Conservation (phyloP, 768 basidiomycete species). For the Trametopsis cervina region DNA sequence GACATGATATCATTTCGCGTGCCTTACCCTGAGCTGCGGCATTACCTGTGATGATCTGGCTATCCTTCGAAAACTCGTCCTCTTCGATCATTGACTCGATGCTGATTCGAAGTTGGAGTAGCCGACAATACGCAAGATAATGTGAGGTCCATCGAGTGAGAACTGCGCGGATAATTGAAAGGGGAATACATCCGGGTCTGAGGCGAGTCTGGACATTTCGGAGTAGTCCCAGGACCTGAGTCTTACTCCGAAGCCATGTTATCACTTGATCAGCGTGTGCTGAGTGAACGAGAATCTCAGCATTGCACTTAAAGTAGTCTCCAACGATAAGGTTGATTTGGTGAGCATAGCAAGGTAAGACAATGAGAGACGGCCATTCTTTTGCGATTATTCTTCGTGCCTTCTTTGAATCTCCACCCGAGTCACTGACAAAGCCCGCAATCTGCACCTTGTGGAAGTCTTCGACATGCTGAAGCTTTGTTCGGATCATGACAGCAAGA, state of each 20-base stretch:
- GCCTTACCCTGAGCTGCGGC: slow-evolving; percentile 21
- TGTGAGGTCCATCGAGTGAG: slow-evolving; percentile 32
- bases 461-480: slow-evolving; percentile 16
- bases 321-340: slow-evolving; percentile 37
- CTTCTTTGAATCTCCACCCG: slow-evolving; percentile 28
- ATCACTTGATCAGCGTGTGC: slow-evolving; percentile 28
- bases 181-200: background rate
- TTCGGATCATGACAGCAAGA: slow-evolving; percentile 19
- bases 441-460: slow-evolving; percentile 20
- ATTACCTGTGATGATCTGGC: slow-evolving; percentile 21
- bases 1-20: slow-evolving; percentile 21
- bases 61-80: slow-evolving; percentile 12
- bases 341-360: slow-evolving; percentile 30
- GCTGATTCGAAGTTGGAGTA: slow-evolving; percentile 21
- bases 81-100: slow-evolving; percentile 17
- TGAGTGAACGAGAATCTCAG: slow-evolving; percentile 17
- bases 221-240: slow-evolving; percentile 25
- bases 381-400: slow-evolving; percentile 16
- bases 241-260: slow-evolving; percentile 32
- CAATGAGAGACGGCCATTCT: slow-evolving; percentile 22
- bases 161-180: slow-evolving; percentile 27
- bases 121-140: slow-evolving; percentile 26
- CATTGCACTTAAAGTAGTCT: slow-evolving; percentile 26
- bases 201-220: slow-evolving; percentile 15
- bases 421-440: slow-evolving; percentile 26